Base-by-base conservation (phyloP, 768 basidiomycete species). In the Calocybe gangraenosa region DNA sequence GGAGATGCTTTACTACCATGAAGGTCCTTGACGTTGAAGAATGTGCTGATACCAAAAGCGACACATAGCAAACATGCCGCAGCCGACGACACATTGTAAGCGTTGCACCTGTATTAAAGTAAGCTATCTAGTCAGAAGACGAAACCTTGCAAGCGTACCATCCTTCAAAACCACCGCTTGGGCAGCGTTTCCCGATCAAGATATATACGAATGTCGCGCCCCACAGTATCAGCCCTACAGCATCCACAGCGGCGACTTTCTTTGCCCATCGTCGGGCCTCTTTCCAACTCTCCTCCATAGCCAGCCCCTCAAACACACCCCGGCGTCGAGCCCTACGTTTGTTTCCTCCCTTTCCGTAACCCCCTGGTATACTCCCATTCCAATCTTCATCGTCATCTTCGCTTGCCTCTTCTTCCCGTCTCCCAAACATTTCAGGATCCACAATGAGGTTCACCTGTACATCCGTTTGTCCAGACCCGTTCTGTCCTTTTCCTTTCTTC, bases 371-470 rank as follows among this genome's bases (percentile, higher is more conserved):
- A 19, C 64, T 62, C 11, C 50, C 67, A 1, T 64, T 60, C 17
- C 65, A 68, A 6, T 73, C 72, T 13, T 54, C 60, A 7, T 62
- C 63, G 2, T 70, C 66, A 1, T 70, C 67, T 0, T 70, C 68
- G 15, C 48, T 47, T 10, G 66, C 63, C 2, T 68, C 72, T 0
- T 67, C 64, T 10, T 64, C 64, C 14, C 57, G 59, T 42, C 56
- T 42, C 22, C 67, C 68, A 48, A 87, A 82, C 47, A 76, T 74
- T 6, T 67, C 67, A 6, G 84, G 84, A 54, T 85, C 82, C 22
- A 86, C 81, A 48, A 86, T 85, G 36, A 86, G 67, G 60, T 87
- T 87, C 40, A 86, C 81, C 48, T 87, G 84, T 2, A 87, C 78
- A 54, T 76, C 75, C 4, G 73, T 66, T 10, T 41, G 41, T 54